Conservation (phyloP, 2,329 filamentous ascomycete genomes). For the Phialophora expanda region DNA sequence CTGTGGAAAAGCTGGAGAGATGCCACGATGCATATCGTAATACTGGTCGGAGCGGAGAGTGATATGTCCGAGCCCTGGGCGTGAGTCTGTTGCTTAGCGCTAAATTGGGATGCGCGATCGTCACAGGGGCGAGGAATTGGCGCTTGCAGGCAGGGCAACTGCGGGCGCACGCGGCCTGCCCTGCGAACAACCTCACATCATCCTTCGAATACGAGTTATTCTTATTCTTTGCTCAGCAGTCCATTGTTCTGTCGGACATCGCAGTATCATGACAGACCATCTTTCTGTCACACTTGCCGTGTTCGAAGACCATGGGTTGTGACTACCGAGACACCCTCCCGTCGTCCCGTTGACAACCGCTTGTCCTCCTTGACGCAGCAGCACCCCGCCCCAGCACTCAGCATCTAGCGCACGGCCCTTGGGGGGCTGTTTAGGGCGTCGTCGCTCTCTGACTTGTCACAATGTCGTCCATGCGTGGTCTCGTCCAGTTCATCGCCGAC, state of each 20-base stretch:
- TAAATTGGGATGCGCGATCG: conserved; percentile 11
- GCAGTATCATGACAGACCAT: not conserved
- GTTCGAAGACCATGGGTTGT: conserved; percentile 6
- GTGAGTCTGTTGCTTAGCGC: not conserved
- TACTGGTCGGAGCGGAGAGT: not conserved
- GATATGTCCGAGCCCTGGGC: not conserved
- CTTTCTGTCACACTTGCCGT: conserved; percentile 1
- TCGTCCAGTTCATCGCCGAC: conserved; percentile 98
- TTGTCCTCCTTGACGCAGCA: conserved; percentile 9
- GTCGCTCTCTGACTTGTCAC: conserved; percentile 11
- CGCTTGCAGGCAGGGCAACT: conserved; percentile 2
- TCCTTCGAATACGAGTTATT: conserved; percentile 11
- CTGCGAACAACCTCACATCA: conserved; percentile 9
- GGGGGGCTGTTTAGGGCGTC: conserved; percentile 13
- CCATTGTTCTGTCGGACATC: not conserved
- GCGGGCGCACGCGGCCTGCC: conserved; percentile 8
- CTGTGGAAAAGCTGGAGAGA: too few relatives aligned
- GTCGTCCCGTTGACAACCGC: conserved; percentile 6
- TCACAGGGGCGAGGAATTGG: conserved; percentile 5
- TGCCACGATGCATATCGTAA: too few relatives aligned
- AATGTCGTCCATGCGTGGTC: conserved; percentile 62
- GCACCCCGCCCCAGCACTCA: not conserved
- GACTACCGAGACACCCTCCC: not conserved
- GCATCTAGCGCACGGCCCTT: conserved; percentile 10
- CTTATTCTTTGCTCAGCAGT: conserved; percentile 10